Evolutionary conservation across 2,329 filamentous ascomycete species (phyloP).

Genomic region (Ilyonectria destructans): DNA sequence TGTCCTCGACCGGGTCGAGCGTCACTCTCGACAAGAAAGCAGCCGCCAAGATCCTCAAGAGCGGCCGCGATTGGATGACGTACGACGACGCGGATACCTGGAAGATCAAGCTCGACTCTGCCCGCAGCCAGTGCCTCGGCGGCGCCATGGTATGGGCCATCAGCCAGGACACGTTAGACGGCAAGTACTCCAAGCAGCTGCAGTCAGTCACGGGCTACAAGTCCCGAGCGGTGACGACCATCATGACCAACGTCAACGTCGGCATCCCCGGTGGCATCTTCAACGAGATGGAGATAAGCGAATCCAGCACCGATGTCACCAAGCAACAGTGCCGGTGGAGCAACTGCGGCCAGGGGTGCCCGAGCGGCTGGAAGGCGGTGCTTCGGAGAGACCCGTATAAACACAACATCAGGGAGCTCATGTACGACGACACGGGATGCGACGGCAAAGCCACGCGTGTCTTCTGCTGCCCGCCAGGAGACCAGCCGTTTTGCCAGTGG

Average conservation of each 20-base stretch:
- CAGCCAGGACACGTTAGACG: constrained; percentile 30
- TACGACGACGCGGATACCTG: constrained; percentile 32
- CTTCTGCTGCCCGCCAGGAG: neutral
- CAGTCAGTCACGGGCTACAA: neutral
- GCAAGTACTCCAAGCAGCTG: constrained; percentile 12
- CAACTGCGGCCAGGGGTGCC: neutral
- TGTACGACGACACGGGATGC: neutral
- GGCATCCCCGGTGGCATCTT: neutral
- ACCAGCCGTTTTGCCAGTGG: neutral
- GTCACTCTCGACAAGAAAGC: constrained; percentile 16
- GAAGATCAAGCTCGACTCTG: constrained; percentile 28
- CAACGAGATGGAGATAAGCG: neutral
- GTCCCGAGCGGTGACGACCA: neutral
- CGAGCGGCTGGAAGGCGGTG: neutral
- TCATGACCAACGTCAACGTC: neutral
- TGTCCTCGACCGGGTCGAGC: neutral
- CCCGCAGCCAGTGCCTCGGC: constrained; percentile 18
- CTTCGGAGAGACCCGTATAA: neutral
- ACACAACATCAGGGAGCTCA: neutral
- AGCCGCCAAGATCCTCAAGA: constrained; percentile 22
- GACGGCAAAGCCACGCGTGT: neutral
- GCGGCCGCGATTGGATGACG: constrained; percentile 23
- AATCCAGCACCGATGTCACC: neutral
- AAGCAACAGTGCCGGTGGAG: neutral
- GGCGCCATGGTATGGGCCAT: constrained; percentile 40